Conservation (phyloP, 202 grass and related monocot genomes). For the Thinopyrum obtusiflorum region DNA sequence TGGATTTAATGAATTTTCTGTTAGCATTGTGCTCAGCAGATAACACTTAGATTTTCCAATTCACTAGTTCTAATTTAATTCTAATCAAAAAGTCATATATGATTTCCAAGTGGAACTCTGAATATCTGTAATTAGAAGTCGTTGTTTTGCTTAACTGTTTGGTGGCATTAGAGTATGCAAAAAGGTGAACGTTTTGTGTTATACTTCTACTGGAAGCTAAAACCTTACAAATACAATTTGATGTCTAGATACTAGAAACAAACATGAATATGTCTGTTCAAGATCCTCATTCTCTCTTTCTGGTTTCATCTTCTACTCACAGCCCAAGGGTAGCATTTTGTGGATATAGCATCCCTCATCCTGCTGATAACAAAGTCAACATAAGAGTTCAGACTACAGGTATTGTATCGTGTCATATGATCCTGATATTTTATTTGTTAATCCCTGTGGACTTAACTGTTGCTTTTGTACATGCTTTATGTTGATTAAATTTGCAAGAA, state of each 20-base stretch:
- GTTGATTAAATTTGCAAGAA: neutral
- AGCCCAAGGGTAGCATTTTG: slow-evolving; percentile 86
- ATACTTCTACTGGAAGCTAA: neutral
- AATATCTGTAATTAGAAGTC: neutral
- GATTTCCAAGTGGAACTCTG: slow-evolving; percentile 12
- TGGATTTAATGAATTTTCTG: neutral
- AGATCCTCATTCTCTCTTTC: neutral
- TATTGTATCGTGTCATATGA: slow-evolving; percentile 18
- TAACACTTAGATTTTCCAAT: neutral
- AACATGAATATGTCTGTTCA: neutral
- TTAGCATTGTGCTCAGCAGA: neutral
- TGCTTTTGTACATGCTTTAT: neutral
- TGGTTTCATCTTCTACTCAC: slow-evolving; percentile 21
- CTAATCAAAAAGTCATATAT: neutral
- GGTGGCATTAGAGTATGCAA: neutral
- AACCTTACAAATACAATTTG: neutral
- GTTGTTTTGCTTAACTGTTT: neutral
- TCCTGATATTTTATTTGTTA: neutral
- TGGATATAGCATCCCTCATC: slow-evolving; percentile 91
- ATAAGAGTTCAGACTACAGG: slow-evolving; percentile 82
- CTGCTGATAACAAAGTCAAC: slow-evolving; percentile 77
- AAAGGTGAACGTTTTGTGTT: neutral
- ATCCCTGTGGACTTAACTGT: neutral
- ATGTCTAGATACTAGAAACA: neutral
- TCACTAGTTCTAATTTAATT: neutral